Evolutionary conservation across 2,329 filamentous ascomycete species (phyloP), one percentile per base, ranked within the genome.

Genomic region (Emergomyces pasteurianus): DNA sequence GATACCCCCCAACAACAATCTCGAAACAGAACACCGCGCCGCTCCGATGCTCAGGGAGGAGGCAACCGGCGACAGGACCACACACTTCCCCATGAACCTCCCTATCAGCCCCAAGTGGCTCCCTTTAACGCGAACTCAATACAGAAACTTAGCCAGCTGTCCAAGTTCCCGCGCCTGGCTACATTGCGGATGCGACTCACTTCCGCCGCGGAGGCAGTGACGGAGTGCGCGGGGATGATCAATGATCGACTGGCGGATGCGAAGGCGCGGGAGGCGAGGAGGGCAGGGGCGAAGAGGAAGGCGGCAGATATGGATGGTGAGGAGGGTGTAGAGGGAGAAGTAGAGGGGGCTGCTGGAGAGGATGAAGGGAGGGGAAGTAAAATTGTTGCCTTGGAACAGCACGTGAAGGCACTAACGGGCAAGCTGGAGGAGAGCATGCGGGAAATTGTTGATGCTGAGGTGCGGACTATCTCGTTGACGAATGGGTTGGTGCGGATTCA

Each of bases 361-460:
- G 52, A 12, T 28, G 55, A 55, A 0, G 74, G 76, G 2, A 71
- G 73, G 3, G 63, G 63, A 4, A 69, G 74, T n/a, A 73, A 75
- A 60, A 64, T 82, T 53, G 70, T 72, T 10, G 69, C 75, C 36
- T 73, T 77, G 18, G 74, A 77, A 60, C 70, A 73, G 23, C 75
- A 78, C 60, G 81, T 85, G 1, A 73, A 79, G 18, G 70, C 72
- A 3, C 73, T 83, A 65, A 86, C 83, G 1, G 70, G 72, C 34
- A 75, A 78, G 58, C 76, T 87, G 68, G 86, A 88, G 65, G 75
- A 79, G 67, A 77, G 75, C 53, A 79, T 87, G 67, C 78, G 85
- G 18, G 74, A 77, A 14, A 71, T 83, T 56, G 81, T 88, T 62
- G 86, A 88, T 71, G 76, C 77, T 9, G 75, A 80, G 61, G 73